Base-by-base conservation (phyloP, 2,329 filamentous ascomycete genomes). In the Diaporthe sp. region DNA sequence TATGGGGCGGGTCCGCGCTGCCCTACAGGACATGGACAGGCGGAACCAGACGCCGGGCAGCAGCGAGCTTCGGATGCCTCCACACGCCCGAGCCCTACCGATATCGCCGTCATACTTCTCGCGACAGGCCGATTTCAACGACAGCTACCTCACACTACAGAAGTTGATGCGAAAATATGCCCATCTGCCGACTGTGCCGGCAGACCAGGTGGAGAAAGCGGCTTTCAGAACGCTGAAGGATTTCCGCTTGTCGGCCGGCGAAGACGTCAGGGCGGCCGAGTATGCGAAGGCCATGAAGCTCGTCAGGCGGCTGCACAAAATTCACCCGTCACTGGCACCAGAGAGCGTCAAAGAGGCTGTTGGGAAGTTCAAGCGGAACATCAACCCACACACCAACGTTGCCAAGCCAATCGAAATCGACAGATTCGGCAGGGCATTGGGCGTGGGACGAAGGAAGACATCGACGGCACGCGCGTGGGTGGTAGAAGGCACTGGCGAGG, bases 31-130 rank as follows among this genome's bases (percentile, higher is more conserved):
- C 19, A 58, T 78, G 49, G 75, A 78, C 51, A 34, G 34, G 12
- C 34, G 31, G 34, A 31, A 77, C 39, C 57, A 79, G 19, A 78
- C 81, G 0, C 82, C 84, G 0, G 82, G 84, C n/a, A 76, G 81
- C 15, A 81, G 81, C 58, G 78, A 55, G 49, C 19, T 57, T 19
- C 19, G 13, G 28, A 55, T 73, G 58, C 58, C 85, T 39, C 78
- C 80, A 37, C 89, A 91, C 78, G 92, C 94, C 72, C 94, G 97
- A 78, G 88, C 97, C 31, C 87, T 98, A 49, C 97, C 97, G 28
- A 89, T 90, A 37, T 98, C 96, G 49, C 93, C 95, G 3, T 97
- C 96, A n/a, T 99, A 99, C 86, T 99, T 98, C 87, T 96, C 95
- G 71, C 93, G 93, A 71, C 93, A 93, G 77, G 94, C 96, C 2